Evolutionary conservation across 148 eudicot genomes (phyloP).

Genomic region (Simmondsia chinensis): DNA sequence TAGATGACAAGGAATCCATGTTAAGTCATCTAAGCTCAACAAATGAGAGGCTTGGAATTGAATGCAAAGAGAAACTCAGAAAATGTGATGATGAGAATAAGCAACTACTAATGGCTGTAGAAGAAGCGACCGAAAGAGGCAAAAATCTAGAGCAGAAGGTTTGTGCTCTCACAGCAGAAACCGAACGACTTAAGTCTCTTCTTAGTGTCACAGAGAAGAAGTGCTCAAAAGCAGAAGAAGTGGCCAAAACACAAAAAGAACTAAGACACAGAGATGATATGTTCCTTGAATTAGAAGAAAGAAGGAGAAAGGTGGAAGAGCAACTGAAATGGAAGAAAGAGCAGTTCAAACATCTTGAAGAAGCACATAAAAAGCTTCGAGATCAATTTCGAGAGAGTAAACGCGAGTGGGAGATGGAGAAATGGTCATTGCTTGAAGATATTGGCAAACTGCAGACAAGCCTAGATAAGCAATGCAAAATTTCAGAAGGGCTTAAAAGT

Average conservation of each 20-base stretch:
- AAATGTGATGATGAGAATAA: conserved; percentile 43
- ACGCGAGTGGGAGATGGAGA: conserved; percentile 74
- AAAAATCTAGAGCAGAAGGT: conserved; percentile 23
- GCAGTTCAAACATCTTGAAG: conserved; percentile 63
- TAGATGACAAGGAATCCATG: conserved; percentile 27
- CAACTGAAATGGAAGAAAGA: conserved; percentile 85
- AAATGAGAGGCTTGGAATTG: conserved; percentile 34
- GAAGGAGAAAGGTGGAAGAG: conserved; percentile 42
- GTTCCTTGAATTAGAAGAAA: conserved; percentile 43
- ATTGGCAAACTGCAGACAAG: conserved; percentile 37
- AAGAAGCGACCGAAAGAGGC: conserved; percentile 38
- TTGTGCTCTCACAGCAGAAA: conserved; percentile 22
- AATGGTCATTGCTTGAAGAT: conserved; percentile 43
- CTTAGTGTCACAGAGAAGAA: conserved; percentile 38
- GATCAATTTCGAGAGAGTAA: conserved; percentile 23
- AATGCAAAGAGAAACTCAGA: conserved; percentile 24
- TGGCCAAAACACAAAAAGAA: conserved; percentile 20
- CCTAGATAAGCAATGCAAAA: conserved; percentile 36
- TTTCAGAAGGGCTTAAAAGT: conserved; percentile 30
- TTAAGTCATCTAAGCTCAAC: conserved; percentile 28
- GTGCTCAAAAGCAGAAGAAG: conserved; percentile 28
- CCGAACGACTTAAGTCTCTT: conserved; percentile 32
- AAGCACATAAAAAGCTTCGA: conserved; percentile 67
- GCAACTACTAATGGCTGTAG: conserved; percentile 27
- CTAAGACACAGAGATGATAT: conserved; percentile 27